Evolutionary conservation across 1,139 yeast species (phyloP).

Genomic region (Yamadazyma siamensis): DNA sequence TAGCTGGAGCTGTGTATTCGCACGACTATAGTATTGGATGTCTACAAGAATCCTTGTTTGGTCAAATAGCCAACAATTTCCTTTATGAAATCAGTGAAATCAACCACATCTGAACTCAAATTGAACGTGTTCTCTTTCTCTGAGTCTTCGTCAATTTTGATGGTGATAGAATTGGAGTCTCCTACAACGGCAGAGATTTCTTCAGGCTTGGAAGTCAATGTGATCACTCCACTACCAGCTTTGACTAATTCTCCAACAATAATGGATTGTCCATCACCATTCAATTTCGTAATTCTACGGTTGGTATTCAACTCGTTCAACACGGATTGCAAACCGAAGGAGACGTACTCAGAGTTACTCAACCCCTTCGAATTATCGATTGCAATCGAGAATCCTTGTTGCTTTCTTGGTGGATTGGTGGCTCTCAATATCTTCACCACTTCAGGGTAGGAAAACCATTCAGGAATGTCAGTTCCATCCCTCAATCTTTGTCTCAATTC

Average conservation of each 20-base stretch:
- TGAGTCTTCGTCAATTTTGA: slow-evolving; percentile 13
- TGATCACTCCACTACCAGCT: slow-evolving; percentile 87
- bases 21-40: not conserved
- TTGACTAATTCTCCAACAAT: slow-evolving; percentile 80
- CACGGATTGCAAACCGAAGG: slow-evolving; percentile 84
- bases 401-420: slow-evolving; percentile 86
- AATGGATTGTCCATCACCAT: slow-evolving; percentile 51
- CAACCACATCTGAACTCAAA: slow-evolving; percentile 10
- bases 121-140: slow-evolving; percentile 13
- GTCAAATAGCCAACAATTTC: slow-evolving; percentile 69
- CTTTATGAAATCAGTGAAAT: slow-evolving; percentile 54
- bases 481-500: slow-evolving; percentile 85
- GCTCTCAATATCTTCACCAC: slow-evolving; percentile 89
- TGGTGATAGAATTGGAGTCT: slow-evolving; percentile 28
- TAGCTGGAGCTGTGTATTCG: too few relatives aligned
- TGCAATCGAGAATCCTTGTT: slow-evolving; percentile 80
- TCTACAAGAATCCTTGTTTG: slow-evolving; percentile 68
- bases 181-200: slow-evolving; percentile 48
- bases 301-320: slow-evolving; percentile 87
- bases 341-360: slow-evolving; percentile 49
- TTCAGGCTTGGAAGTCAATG: slow-evolving; percentile 29
- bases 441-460: slow-evolving; percentile 97
- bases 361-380: slow-evolving; percentile 46
- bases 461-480: slow-evolving; percentile 87
- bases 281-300: slow-evolving; percentile 74